Conservation (phyloP, 345 rosid genomes). For the Aquilaria yunnanensis region DNA sequence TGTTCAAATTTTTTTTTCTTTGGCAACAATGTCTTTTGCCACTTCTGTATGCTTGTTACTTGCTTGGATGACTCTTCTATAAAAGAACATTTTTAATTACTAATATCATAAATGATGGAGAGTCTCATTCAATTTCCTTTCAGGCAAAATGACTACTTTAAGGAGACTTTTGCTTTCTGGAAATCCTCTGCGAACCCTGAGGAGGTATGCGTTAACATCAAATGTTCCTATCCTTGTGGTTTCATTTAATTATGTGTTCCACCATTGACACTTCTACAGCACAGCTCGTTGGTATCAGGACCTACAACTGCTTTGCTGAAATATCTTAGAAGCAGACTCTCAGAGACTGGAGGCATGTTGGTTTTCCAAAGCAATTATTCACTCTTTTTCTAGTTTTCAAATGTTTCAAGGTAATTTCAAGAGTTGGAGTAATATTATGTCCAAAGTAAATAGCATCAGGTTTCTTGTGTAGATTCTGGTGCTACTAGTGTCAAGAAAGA, state of each 20-base stretch:
- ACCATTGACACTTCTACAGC: constrained; percentile 2
- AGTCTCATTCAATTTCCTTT: background rate
- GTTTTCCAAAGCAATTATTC: background rate
- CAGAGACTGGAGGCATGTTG: constrained; percentile 63
- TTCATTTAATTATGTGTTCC: constrained; percentile 17
- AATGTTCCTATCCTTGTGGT: constrained; percentile 9
- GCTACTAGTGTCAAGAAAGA: constrained; percentile 49
- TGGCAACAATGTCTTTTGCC: background rate
- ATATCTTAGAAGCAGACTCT: constrained; percentile 77
- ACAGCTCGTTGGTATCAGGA: constrained; percentile 87
- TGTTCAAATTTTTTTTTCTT: background rate
- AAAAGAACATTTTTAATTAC: background rate
- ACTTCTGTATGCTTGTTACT: background rate
- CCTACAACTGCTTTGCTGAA: constrained; percentile 79
- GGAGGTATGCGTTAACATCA: constrained; percentile 47
- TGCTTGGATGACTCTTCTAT: background rate
- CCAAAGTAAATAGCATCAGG: constrained; percentile 2
- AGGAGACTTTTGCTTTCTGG: constrained; percentile 75
- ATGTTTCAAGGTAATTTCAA: constrained; percentile 7
- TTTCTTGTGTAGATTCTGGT: constrained; percentile 44
- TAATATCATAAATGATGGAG: background rate
- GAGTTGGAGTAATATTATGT: constrained; percentile 3
- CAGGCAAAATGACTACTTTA: constrained; percentile 82
- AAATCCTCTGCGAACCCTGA: constrained; percentile 78
- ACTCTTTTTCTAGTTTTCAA: background rate